Evolutionary conservation across 768 basidiomycete genomes (phyloP).

Genomic region (Mrakia frigida): DNA sequence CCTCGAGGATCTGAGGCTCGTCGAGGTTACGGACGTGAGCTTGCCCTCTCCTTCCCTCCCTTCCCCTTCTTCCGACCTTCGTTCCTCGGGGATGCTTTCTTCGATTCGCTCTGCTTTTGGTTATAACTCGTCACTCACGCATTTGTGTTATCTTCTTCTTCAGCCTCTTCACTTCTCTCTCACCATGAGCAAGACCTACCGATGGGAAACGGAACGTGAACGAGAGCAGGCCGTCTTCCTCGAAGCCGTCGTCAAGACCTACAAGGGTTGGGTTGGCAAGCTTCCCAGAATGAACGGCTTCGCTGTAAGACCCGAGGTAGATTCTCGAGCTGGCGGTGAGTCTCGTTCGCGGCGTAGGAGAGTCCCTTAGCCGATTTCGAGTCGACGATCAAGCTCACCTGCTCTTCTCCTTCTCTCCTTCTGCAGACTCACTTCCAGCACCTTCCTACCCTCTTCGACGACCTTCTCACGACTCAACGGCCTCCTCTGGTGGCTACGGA

Average conservation of each 20-base stretch:
- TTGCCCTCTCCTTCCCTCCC: neutral
- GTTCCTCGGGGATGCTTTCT: neutral
- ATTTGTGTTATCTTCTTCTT: no score
- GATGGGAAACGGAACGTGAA: slow-evolving; percentile 75
- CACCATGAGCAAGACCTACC: slow-evolving; percentile 81
- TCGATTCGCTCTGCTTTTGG: no score
- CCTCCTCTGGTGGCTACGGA: neutral
- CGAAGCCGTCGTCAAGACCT: slow-evolving; percentile 55
- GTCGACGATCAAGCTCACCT: neutral
- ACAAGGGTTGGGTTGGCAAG: slow-evolving; percentile 33
- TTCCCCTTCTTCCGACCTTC: neutral
- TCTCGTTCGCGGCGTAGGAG: neutral
- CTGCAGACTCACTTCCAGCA: neutral
- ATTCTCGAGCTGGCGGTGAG: neutral
- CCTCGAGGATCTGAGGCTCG: slow-evolving; percentile 67
- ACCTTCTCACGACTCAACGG: slow-evolving; percentile 12
- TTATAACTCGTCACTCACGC: no score
- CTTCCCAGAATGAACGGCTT: slow-evolving; percentile 40
- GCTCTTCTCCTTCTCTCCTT: neutral
- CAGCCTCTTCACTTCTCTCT: slow-evolving; percentile 57
- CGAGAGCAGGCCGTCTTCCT: slow-evolving; percentile 71
- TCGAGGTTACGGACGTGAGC: slow-evolving; percentile 69
- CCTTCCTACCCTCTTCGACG: neutral
- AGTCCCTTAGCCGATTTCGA: neutral
- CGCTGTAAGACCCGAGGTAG: neutral